Evolutionary conservation across 148 eudicot genomes (phyloP).

Genomic region (Rhododendron henanense): DNA sequence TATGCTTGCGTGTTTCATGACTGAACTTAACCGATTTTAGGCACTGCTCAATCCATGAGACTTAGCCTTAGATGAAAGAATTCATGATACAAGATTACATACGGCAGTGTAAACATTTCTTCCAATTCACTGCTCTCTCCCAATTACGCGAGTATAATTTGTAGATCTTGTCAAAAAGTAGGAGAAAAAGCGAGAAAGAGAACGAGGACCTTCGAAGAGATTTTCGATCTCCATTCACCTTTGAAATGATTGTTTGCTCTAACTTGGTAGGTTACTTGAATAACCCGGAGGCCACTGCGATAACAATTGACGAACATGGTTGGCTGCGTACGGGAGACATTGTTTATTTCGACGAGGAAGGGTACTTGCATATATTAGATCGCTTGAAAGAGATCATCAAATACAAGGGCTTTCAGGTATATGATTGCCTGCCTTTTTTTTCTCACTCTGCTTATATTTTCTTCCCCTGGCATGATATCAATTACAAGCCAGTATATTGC

Average conservation of each 20-base stretch:
- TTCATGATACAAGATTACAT: background rate
- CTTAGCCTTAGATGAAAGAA: background rate
- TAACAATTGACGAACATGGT: slow-evolving; percentile 59
- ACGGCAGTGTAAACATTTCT: background rate
- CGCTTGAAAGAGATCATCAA: slow-evolving; percentile 92
- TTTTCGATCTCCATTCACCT: background rate
- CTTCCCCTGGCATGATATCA: too few species aligned
- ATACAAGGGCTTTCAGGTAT: slow-evolving; percentile 95
- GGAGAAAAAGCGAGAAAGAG: background rate
- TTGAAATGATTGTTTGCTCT: background rate
- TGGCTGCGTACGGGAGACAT: slow-evolving; percentile 95
- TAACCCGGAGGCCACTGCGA: slow-evolving; percentile 51
- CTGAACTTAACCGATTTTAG: background rate
- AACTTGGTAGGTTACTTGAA: slow-evolving; percentile 67
- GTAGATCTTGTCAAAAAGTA: background rate
- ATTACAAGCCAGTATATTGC: background rate
- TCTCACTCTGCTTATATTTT: too few species aligned
- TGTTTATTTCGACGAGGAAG: slow-evolving; percentile 69
- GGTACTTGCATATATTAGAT: slow-evolving; percentile 71
- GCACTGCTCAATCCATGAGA: background rate
- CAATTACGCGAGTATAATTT: background rate
- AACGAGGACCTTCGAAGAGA: background rate
- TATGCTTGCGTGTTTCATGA: background rate
- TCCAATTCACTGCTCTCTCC: background rate
- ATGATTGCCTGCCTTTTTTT: background rate